Evolutionary conservation across 2,329 filamentous ascomycete species (phyloP), one percentile per base, ranked within the genome.

Genomic region (Aspergillus glaucus): DNA sequence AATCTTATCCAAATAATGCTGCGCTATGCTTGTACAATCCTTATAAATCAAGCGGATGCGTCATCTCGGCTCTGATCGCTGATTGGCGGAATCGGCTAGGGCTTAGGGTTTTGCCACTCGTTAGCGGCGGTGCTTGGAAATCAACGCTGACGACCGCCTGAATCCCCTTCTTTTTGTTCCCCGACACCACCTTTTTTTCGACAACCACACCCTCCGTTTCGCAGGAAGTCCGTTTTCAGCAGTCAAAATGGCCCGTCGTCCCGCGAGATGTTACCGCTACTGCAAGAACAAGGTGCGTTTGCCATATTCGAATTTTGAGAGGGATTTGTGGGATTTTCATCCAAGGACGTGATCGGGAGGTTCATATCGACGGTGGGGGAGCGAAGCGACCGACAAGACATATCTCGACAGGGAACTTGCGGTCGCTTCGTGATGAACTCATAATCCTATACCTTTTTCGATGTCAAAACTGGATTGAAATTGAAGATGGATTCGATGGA

Each of bases 221-320:
- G 71, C 69, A 74, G 65, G 69, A 74, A 74, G 68, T 71, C 70
- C 63, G 69, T 74, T 70, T 75, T 73, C 73, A 74, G 71, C 73
- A 71, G 82, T 85, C 86, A 91, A 86, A 82, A 98, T 98, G 93
- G 93, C 93, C 74, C 90, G 93, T 79, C 90, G 93, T 87, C 93
- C 93, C 74, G 93, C 93, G 73, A 88, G 93, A 82, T 98, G 93
- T 82, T 98, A 95, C 85, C 87, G 93, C 74, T 98, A 98, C 88
- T 98, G 93, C 91, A 98, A 98, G 89, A 98, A 97, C 87, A 96
- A 96, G 90, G 90, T 95, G 75, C 79, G 86, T 77, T 30, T 48
- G 30, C 50, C 56, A 58, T 51, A 44, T 46, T 50, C 45, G 52
- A 56, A 50, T 51, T 48, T 51, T 50, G 54, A 48, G 49, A 12